Evolutionary conservation across 371 early-diverging fungal genomes (phyloP), one percentile per base, ranked within the genome.

Genomic region (Mortierella sp.): DNA sequence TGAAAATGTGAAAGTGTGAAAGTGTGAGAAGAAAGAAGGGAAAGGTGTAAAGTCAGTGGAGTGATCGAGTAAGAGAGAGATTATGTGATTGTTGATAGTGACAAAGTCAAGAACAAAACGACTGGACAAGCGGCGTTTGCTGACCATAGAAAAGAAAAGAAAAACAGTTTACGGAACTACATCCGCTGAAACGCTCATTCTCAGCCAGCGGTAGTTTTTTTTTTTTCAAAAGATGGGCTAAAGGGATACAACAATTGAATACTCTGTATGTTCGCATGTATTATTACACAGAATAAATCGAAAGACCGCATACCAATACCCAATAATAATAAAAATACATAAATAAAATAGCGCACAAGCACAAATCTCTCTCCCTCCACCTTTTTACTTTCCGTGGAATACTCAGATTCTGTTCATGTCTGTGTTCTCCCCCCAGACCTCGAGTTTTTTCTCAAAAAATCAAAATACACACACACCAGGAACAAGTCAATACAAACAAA

Each of bases 321-420:
- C 28, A 52, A 52, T 21, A 55, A 55, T 55, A 24, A 55, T 28
- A 28, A 22, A 55, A 55, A 10, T 43, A 13, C 16, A 43, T 13
- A 43, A 43, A 48, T 28, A 55, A 55, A 55, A 24, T 55, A 55
- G 62, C 62, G 62, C 62, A 62, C 62, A 62, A 62, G 62, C 62
- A 43, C 45, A 48, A 48, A 48, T 48, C 48, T 48, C 48, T 62
- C 62, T 24, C 43, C 43, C 62, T 62, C 62, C 45, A 43, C 62
- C 16, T 28, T 24, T 40, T 41, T 55, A 55, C 55, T 55, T 55
- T 19, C 28, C 8, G 10, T 15, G 15, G 55, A 55, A 55, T 55
- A 55, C 55, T 55, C 16, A 24, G 22, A 33, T 33, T 2, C 6
- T 16, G 32, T 61, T 41, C 36, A 61, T 41, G 58, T 21, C 60